Evolutionary conservation across 108 stramenopile species (phyloP), one percentile per base, ranked within the genome.

Genomic region (Phaeodactylum tricornutum): DNA sequence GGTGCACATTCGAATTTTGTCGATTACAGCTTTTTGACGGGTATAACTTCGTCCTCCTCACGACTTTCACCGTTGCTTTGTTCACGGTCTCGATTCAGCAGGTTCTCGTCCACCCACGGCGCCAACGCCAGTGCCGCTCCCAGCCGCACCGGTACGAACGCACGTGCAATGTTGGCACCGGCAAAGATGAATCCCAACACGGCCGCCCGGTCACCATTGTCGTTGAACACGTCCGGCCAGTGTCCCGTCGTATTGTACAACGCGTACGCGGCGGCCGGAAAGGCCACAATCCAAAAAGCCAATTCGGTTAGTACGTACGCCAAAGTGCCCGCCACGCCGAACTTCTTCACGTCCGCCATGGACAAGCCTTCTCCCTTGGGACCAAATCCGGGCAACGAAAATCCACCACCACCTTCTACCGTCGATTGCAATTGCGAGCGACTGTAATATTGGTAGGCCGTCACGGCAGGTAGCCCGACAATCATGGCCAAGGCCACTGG

Each of bases 91-190:
- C 76, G 51, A 41, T 71, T 74, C 22, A 85, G 31, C 31, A 92
- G 69, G 47, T 87, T 92, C 43, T 82, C 84, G 38, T 87, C 81
- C 1, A 92, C 90, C 90, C 90, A 92, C 0, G 90, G 90, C n/a
- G 90, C 90, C 39, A 87, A 41, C 0, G 90, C 90, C n/a, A 92
- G 40, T 0, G 90, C 90, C 20, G 81, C 90, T 30, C 90, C 90
- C 19, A 92, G 55, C 21, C 90, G 74, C 49, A 92, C 44, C n/a
- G 90, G 90, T 20, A 92, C 85, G 49, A 87, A 72, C 27, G 77
- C 50, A 24, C 90, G 67, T 0, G 90, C 90, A 44, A 92, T 64
- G 47, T 92, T 92, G 32, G 90, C 85, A 7, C 79, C 90, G 21
- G 79, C 74, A 57, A 92, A 87, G 32, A 92, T 69, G 50, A 80